phyloP scores from a whole-genome alignment of 148 eudicot species.

The Chenopodium quinoa region DNA sequence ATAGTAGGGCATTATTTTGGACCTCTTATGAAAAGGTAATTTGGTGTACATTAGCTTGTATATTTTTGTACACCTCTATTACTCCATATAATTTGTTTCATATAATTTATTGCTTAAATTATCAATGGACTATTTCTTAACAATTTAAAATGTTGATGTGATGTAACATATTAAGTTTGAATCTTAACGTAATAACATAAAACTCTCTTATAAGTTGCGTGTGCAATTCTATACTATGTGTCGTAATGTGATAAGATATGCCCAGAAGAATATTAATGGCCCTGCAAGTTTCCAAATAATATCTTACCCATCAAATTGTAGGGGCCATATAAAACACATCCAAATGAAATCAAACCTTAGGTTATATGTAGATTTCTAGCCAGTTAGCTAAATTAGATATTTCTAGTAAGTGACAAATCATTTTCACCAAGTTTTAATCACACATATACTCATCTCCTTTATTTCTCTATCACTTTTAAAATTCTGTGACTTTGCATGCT shows the following conservation, averaged over 20 bases:
- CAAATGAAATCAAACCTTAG: background rate
- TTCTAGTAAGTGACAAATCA: conserved; percentile 11
- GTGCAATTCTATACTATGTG: background rate
- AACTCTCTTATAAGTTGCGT: background rate
- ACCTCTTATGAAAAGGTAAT: conserved; percentile 10
- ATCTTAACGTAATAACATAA: background rate
- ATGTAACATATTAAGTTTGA: background rate
- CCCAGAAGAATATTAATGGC: background rate
- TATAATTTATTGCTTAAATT: no score
- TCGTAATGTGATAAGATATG: conserved; percentile 9
- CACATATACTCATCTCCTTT: conserved; percentile 10
- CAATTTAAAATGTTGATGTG: background rate
- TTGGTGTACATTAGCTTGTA: conserved; percentile 13
- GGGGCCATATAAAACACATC: conserved; percentile 14
- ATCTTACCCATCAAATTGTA: background rate
- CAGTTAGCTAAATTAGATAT: conserved; percentile 9
- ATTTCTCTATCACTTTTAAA: conserved; percentile 11
- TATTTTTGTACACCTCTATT: no score
- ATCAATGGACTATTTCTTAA: no score
- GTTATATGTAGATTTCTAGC: background rate
- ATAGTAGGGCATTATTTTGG: conserved; percentile 4
- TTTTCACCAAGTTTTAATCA: conserved; percentile 25
- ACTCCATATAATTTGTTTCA: no score
- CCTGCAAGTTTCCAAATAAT: conserved; percentile 5
- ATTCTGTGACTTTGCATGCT: conserved; percentile 26